Evolutionary conservation across 2,329 filamentous ascomycete species (phyloP), one percentile per base, ranked within the genome.

Genomic region (Rhexocercosporidium sp.): DNA sequence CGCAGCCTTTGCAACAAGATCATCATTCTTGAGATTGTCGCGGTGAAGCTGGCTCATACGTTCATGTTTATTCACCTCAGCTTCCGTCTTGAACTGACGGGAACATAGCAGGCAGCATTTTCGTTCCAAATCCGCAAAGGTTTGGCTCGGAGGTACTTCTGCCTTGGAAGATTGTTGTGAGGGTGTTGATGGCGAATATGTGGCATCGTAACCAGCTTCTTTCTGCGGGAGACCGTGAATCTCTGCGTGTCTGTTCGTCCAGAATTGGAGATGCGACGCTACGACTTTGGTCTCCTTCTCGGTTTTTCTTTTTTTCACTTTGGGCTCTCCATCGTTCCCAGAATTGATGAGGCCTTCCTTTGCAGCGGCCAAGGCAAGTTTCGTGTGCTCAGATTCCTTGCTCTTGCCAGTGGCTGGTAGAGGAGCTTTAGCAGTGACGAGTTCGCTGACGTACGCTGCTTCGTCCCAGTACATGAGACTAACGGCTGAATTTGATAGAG

Each of bases 391-490:
- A 14, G 67, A 72, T 51, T 77, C 75, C 22, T 72, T 71, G 44
- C 68, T 73, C 16, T 73, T 74, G 1, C 39, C n/a, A 3, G 64
- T 66, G 46, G 77, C 71, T 47, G 82, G 79, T 0, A 83, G 80
- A 16, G 85, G 82, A 20, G 84, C 81, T 3, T 82, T 77, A n/a
- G 87, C 85, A 3, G 92, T 82, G 1, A 86, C 79, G 44, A 88
- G 81, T 72, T 91, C 87, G 53, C 84, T 92, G 1, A 88, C 89
- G 74, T 92, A 95, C 1, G 89, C 90, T 27, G 89, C 86, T 61
- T 89, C 85, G 73, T 94, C 92, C 86, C 92, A 93, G 77, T 95
- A 95, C 74, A 89, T 89, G 49, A 94, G 84, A 67, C 88, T 88
- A 66, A 92, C 79, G 0, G 84, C 82, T 1, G 89, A 84, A 72